phyloP scores from a whole-genome alignment of 2,329 filamentous ascomycete genomes.

The Xylaria arbuscula region DNA sequence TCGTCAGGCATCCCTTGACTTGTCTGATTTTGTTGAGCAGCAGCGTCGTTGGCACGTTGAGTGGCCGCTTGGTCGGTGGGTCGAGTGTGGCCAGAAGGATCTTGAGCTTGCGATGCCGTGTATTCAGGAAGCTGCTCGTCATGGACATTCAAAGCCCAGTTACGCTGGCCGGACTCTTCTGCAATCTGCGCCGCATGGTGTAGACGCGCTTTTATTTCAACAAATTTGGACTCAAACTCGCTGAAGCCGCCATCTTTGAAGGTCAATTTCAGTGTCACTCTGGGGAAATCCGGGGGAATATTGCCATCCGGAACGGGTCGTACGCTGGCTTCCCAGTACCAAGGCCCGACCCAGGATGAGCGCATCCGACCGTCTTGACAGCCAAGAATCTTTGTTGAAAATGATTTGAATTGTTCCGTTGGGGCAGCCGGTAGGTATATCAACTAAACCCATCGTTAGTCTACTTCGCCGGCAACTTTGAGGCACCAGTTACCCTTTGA shows the following conservation, averaged over 20 bases:
- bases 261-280: conserved; percentile 83
- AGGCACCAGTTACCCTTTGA: conserved; percentile 72
- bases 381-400: conserved; percentile 88
- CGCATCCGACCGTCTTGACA: conserved; percentile 87
- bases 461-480: conserved; percentile 1
- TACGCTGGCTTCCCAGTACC: conserved; percentile 85
- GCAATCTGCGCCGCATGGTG: conserved; percentile 83
- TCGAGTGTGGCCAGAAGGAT: conserved; percentile 33
- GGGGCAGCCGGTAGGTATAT: conserved; percentile 84
- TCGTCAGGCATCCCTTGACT: conserved; percentile 68
- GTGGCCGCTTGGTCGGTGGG: conserved; percentile 43
- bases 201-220: conserved; percentile 84
- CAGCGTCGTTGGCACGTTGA: conserved; percentile 43
- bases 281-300: conserved; percentile 77
- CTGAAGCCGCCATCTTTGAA: conserved; percentile 97
- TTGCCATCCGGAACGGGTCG: conserved; percentile 86
- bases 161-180: conserved; percentile 71
- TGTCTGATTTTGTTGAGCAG: conserved; percentile 44
- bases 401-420: conserved; percentile 80
- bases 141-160: conserved; percentile 68
- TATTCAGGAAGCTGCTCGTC: conserved; percentile 91
- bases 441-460: conserved; percentile 64
- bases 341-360: conserved; percentile 91
- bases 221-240: conserved; percentile 86
- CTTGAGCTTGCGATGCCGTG: conserved; percentile 66